Evolutionary conservation across 129 eudicot species (phyloP), one percentile per base, ranked within the genome.

Genomic region (Flaveria trinervia): DNA sequence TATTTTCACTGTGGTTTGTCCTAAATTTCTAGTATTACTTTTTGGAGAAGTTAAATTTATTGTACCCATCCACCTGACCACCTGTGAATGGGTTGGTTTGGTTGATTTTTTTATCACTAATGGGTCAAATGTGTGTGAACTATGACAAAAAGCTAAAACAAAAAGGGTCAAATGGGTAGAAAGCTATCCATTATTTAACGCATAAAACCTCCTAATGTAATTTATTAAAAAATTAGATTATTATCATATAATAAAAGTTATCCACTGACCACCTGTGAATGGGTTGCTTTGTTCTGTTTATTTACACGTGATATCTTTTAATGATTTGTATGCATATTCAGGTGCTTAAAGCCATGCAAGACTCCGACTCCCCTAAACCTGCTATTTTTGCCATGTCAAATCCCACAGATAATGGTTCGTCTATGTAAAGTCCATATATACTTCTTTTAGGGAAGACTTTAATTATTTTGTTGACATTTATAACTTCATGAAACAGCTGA

Each of bases 321-420:
- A 30, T 68, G 80, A 54, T 52, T 26, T 30, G 45, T 64, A 64
- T 16, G 16, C 51, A 65, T 28, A 67, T 66, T 73, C 84, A 95
- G 99, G 96, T 95, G 70, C 91, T 95, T 12, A 91, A 84, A 78
- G 99, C 99, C 83, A 95, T 95, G 99, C 69, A 79, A 80, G 95
- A 89, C 26, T 91, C 97, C 2, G 89, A 88, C 70, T 84, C 90
- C 82, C 73, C 79, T 41, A 95, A 84, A 74, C 99, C 99, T 66
- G 97, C 97, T 74, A 89, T 95, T 57, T 95, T 95, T 82, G 99
- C 99, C 48, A 95, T 95, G 99, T 95, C 99, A 68, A 95, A 95
- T 86, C 99, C 99, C 75, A 95, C 99, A 68, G 69, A 52, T 70
- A 95, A 95, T 73, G 99, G 99, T 95, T 83, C 55, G 96, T 78